phyloP scores from a whole-genome alignment of 2,329 filamentous ascomycete genomes.

The Pestalotiopsis fici region DNA sequence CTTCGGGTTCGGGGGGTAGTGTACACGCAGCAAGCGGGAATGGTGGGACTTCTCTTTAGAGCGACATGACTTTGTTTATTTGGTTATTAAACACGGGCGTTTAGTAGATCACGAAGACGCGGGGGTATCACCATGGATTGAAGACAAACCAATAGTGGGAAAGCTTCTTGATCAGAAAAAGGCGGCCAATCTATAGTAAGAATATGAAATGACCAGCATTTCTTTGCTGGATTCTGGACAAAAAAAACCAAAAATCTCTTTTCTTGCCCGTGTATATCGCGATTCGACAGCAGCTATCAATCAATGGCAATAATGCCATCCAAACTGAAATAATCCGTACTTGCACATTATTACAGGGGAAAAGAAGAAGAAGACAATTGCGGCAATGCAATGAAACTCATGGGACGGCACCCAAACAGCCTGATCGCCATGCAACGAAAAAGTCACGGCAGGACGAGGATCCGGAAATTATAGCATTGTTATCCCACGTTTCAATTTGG shows the following conservation, averaged over 20 bases:
- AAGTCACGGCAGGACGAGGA: no score
- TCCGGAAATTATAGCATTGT: no score
- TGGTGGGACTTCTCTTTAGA: not conserved
- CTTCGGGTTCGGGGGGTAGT: not conserved
- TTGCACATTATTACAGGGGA: no score
- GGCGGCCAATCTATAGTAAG: constrained; percentile 17
- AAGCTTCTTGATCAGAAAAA: not conserved
- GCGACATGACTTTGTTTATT: constrained; percentile 3
- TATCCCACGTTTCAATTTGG: no score
- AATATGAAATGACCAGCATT: not conserved
- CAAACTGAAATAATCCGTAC: no score
- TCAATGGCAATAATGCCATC: no score
- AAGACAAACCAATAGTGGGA: not conserved
- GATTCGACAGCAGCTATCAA: no score
- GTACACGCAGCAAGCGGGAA: not conserved
- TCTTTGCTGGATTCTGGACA: not conserved
- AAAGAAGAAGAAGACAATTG: no score
- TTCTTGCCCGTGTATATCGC: not conserved
- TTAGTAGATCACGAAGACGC: not conserved
- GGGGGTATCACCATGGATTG: constrained; percentile 6
- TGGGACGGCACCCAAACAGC: no score
- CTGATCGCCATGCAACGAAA: no score
- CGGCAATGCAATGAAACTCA: no score
- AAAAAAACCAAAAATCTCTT: not conserved
- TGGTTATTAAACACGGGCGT: not conserved